Evolutionary conservation across 768 basidiomycete genomes (phyloP), one percentile per base, ranked within the genome.

Genomic region (Calocera viscosa): DNA sequence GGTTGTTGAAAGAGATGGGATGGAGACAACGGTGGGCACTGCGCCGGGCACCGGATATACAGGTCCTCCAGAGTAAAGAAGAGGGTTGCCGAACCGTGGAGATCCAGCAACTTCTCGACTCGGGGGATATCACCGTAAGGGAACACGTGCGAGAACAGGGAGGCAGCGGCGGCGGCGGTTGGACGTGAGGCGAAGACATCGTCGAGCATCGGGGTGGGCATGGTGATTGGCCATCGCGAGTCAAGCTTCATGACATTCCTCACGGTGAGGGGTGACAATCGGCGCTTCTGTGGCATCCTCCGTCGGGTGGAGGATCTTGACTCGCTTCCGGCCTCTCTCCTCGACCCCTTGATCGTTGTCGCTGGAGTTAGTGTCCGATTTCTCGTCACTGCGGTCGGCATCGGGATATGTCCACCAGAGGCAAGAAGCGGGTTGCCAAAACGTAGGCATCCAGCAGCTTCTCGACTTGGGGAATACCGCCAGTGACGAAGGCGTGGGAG

Each of bases 31-130:
- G 35, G 35, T 38, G 35, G 35, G 35, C 14, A 38, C 35, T 3
- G 67, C 49, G 10, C 65, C 33, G 0, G 68, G 67, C 34, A 69
- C 65, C 41, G 43, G 35, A 16, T 43, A 40, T 40, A 35, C 12
- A 32, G 43, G 43, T 19, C 43, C 43, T 8, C n/a, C n/a, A n/a
- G n/a, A n/a, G n/a, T n/a, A n/a, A n/a, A n/a, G n/a, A n/a, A n/a
- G n/a, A n/a, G n/a, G n/a, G n/a, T n/a, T n/a, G n/a, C n/a, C n/a
- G n/a, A n/a, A n/a, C n/a, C n/a, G n/a, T n/a, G n/a, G n/a, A n/a
- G n/a, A n/a, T n/a, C n/a, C n/a, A n/a, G n/a, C n/a, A n/a, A n/a
- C n/a, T n/a, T n/a, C n/a, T n/a, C n/a, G n/a, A n/a, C n/a, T n/a
- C n/a, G n/a, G n/a, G n/a, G n/a, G n/a, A n/a, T n/a, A n/a, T n/a